Conservation (phyloP, 306 rosid genomes). For the Comarum palustre region DNA sequence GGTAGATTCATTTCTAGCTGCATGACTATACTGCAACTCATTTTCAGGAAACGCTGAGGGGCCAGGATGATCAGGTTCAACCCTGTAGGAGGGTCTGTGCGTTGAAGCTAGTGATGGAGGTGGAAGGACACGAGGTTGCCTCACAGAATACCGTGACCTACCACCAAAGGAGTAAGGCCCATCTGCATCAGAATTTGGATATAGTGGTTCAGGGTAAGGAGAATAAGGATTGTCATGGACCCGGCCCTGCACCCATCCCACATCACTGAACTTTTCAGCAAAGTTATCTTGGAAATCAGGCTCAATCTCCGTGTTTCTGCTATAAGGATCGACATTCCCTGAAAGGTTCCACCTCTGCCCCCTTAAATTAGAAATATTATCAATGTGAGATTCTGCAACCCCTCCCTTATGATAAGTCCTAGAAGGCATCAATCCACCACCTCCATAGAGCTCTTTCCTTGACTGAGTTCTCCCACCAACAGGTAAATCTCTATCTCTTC, state of each 20-base stretch:
- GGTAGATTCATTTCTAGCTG: slow-evolving; percentile 43
- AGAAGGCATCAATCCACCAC: slow-evolving; percentile 55
- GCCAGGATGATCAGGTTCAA: slow-evolving; percentile 47
- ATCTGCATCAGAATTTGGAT: slow-evolving; percentile 63
- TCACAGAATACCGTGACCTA: slow-evolving; percentile 71
- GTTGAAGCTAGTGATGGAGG: slow-evolving; percentile 69
- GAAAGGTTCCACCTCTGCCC: slow-evolving; percentile 73
- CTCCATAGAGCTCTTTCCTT: slow-evolving; percentile 65
- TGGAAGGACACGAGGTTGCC: slow-evolving; percentile 96
- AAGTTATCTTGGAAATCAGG: slow-evolving; percentile 63
- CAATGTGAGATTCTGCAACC: slow-evolving; percentile 48
- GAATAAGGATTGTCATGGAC: slow-evolving; percentile 52
- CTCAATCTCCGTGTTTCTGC: slow-evolving; percentile 56
- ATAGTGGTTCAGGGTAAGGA: slow-evolving; percentile 54
- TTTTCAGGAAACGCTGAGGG: slow-evolving; percentile 57
- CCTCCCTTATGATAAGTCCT: slow-evolving; percentile 53
- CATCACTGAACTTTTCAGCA: slow-evolving; percentile 66
- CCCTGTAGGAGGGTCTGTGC: slow-evolving; percentile 51
- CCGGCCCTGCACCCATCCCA: slow-evolving; percentile 60
- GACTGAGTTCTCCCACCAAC: slow-evolving; percentile 54
- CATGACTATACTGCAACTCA: slow-evolving; percentile 53
- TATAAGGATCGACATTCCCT: slow-evolving; percentile 59
- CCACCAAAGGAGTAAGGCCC: slow-evolving; percentile 65
- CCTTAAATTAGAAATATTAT: slow-evolving; percentile 53
- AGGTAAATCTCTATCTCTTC: slow-evolving; percentile 59